phyloP scores from a whole-genome alignment of 2,329 filamentous ascomycete genomes.

The Paecilomyces variotii region DNA sequence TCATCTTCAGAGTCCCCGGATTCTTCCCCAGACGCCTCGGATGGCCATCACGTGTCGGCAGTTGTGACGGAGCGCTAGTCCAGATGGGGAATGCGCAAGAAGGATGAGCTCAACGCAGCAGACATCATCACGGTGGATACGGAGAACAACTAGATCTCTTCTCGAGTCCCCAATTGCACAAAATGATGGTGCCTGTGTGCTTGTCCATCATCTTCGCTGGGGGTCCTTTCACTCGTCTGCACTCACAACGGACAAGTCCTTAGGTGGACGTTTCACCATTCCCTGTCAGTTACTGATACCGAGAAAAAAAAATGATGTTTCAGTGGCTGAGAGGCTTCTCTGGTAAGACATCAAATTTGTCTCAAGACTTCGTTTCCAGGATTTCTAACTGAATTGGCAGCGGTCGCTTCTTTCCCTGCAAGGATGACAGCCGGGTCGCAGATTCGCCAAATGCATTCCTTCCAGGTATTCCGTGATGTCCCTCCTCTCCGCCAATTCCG shows the following conservation, averaged over 20 bases:
- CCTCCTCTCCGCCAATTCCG: constrained; percentile 63
- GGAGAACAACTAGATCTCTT: background rate
- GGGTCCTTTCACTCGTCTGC: background rate
- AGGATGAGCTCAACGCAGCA: constrained; percentile 17
- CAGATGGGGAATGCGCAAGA: background rate
- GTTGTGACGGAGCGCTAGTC: background rate
- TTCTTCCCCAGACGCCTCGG: constrained; percentile 23
- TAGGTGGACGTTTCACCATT: background rate
- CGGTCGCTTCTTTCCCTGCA: constrained; percentile 16
- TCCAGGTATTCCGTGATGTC: constrained; percentile 64
- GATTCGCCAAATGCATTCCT: constrained; percentile 16
- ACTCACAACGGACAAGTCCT: background rate
- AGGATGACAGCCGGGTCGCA: constrained; percentile 13
- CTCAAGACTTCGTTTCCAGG: background rate
- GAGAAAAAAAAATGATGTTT: constrained; percentile 20
- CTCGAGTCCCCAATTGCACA: constrained; percentile 4
- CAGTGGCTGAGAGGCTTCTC: constrained; percentile 16
- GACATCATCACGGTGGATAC: constrained; percentile 10
- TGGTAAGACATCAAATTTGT: constrained; percentile 4
- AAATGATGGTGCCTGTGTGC: background rate
- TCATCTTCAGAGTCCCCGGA: constrained; percentile 14
- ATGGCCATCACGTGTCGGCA: constrained; percentile 13
- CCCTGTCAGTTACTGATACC: background rate
- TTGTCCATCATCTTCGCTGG: background rate
- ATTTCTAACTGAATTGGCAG: background rate